Base-by-base conservation (phyloP, 371 early-diverging fungal species). In the Fennellomyces sp. region DNA sequence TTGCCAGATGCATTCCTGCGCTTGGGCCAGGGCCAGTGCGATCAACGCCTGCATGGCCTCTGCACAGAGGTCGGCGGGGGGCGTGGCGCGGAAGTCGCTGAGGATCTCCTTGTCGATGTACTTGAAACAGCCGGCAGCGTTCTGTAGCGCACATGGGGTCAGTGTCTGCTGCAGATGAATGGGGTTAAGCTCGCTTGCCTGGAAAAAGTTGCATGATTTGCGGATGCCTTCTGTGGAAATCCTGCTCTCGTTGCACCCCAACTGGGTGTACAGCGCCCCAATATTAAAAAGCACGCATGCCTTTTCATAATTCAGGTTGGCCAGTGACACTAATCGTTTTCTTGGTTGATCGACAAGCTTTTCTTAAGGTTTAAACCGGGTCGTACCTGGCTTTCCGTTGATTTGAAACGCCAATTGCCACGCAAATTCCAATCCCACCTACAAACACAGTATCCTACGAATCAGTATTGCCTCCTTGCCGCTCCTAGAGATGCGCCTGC, bases 1-100 rank as follows among this genome's bases (percentile, higher is more conserved):
- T 58, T 87, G 88, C 92, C 91, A 94, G 13, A 89, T 88, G 55
- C 90, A 92, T 71, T 95, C 95, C 66, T 95, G 95, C 23, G 95
- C 95, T 70, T 94, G 95, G 2, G 93, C 93, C 1, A 95, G 78
- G 93, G 92, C 94, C 35, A 92, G 69, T 35, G 84, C 78, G 8
- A 83, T 76, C n/a, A 90, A 73, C 0, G 88, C 81, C 26, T 79
- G 76, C 25, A 95, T 78, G 11, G 86, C 81, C 4, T 76, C 64
- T 1, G 82, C 56, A 1, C 80, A 78, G 65, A 92, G 65, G 63
- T 92, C 92, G 7, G 68, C 21, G 31, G 80, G 65, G 33, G 90
- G 83, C 25, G 70, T 72, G 38, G 76, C 80, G 56, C 84, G 72
- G 60, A 87, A 70, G 29, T 86, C 82, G 17, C 82, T 80, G 10